Conservation (phyloP, 768 basidiomycete genomes). For the Termitomyces sp. region DNA sequence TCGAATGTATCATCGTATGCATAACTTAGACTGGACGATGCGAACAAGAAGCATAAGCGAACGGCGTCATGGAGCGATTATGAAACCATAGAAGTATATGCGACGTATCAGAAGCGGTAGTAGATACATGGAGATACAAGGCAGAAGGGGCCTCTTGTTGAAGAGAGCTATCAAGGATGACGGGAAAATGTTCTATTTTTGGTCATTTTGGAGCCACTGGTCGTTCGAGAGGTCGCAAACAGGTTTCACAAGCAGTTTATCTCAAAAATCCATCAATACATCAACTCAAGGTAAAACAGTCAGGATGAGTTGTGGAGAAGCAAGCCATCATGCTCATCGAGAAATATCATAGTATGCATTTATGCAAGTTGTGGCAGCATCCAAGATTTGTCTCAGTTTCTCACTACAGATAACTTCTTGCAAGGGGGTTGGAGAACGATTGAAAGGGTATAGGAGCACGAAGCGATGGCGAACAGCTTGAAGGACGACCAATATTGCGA, state of each 20-base stretch:
- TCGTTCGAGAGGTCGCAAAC: background rate
- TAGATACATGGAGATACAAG: background rate
- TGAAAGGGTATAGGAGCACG: background rate
- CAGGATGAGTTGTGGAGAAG: background rate
- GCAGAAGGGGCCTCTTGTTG: background rate
- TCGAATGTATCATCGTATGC: no score
- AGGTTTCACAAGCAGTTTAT: background rate
- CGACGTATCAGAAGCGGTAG: background rate
- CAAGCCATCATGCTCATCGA: background rate
- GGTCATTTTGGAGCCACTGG: background rate
- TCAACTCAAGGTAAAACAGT: background rate
- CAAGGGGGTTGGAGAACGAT: background rate
- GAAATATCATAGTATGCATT: background rate
- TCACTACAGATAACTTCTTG: background rate
- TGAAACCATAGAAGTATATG: no score
- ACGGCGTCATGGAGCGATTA: background rate
- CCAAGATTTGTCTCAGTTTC: background rate
- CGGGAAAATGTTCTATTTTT: background rate
- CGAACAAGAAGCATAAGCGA: background rate
- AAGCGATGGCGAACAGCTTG: background rate
- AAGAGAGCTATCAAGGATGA: background rate
- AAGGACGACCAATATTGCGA: background rate
- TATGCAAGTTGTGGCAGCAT: no score
- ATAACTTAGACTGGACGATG: background rate
- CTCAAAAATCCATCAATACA: background rate